Evolutionary conservation across 169 alveolate genomes (phyloP).

Genomic region (Babesia bovis): DNA sequence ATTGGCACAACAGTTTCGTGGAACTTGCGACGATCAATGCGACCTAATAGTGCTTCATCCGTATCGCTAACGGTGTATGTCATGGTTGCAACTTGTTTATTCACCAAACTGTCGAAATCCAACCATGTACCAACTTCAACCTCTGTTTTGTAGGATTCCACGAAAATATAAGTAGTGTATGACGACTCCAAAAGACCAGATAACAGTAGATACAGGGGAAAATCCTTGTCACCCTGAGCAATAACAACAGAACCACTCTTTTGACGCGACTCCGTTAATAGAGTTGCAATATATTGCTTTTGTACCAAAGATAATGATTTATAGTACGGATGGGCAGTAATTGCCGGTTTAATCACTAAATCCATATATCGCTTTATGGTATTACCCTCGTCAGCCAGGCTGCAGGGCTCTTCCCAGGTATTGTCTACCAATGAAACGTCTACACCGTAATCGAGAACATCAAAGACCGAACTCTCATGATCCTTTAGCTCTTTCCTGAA

Average conservation of each 20-base stretch:
- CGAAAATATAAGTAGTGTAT: conserved; percentile 22
- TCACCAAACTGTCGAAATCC: conserved; percentile 17
- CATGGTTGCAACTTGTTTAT: conserved; percentile 1
- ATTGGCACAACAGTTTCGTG: conserved; percentile 35
- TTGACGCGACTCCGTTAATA: neutral
- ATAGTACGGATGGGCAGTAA: neutral
- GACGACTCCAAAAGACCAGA: conserved; percentile 4
- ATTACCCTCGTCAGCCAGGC: neutral
- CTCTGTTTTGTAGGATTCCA: neutral
- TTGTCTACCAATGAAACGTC: conserved; percentile 18
- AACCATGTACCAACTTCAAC: conserved; percentile 24
- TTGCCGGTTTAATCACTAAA: neutral
- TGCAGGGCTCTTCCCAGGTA: conserved; percentile 21
- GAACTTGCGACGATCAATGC: neutral
- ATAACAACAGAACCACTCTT: neutral
- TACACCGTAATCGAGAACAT: conserved; percentile 25
- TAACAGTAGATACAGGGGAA: conserved; percentile 9
- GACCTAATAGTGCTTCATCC: conserved; percentile 3
- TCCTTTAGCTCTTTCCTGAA: conserved; percentile 26
- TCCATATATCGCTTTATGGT: neutral
- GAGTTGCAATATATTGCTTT: neutral
- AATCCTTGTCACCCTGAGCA: conserved; percentile 4
- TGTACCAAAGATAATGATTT: conserved; percentile 9
- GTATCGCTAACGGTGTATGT: conserved; percentile 4
- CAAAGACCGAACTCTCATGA: conserved; percentile 9